Conservation (phyloP, 176 grass and related monocot genomes). For the Oryza australiensis region DNA sequence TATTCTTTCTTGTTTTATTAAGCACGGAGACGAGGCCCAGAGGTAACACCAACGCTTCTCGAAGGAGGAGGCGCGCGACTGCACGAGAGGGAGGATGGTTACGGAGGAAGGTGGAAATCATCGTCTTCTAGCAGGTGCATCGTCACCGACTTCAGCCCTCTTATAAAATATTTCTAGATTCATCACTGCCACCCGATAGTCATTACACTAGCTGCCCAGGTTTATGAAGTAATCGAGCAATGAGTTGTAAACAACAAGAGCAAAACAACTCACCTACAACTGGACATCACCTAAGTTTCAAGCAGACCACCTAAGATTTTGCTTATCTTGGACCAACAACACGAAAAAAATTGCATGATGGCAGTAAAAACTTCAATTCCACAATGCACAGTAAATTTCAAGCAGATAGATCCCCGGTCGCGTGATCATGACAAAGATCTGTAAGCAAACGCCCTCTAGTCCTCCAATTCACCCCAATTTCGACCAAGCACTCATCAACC, state of each 20-base stretch:
- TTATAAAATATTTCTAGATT: no score
- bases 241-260: neutral
- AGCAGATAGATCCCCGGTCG: neutral
- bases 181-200: no score
- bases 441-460: neutral
- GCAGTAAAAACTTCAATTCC: neutral
- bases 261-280: neutral
- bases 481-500: neutral
- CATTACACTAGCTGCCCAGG: neutral
- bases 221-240: neutral
- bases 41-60: no score
- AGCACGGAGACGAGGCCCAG: no score
- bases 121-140: no score
- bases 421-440: conserved; percentile 2
- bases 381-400: neutral
- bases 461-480: neutral
- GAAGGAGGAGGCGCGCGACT: no score
- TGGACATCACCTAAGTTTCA: neutral
- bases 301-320: neutral
- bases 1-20: no score
- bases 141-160: no score
- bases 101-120: no score
- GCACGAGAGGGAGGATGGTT: no score
- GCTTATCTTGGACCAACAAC: conserved; percentile 3
- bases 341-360: neutral